phyloP scores from a whole-genome alignment of 495 filamentous ascomycete genomes.

The Apiosordaria backusii region DNA sequence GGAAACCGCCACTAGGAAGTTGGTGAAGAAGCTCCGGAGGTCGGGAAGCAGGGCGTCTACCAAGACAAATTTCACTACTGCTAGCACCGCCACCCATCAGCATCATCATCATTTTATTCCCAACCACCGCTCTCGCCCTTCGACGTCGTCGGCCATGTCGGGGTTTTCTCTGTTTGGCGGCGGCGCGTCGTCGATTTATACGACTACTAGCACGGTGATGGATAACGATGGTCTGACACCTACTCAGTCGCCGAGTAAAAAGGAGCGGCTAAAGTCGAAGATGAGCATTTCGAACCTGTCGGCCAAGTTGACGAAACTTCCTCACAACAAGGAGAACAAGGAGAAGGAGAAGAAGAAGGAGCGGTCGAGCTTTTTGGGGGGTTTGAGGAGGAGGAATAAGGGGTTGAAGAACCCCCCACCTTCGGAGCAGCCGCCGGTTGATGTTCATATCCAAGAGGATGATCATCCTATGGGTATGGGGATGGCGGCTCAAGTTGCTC shows the following conservation, averaged over 20 bases:
- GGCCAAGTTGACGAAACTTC: conserved; percentile 1
- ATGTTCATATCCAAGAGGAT: background rate
- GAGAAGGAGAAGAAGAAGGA: conserved; percentile 1
- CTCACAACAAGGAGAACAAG: background rate
- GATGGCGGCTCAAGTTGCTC: background rate
- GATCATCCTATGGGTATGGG: background rate
- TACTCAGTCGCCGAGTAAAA: background rate
- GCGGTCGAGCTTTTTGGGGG: conserved; percentile 1
- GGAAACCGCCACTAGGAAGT: conserved; percentile 30
- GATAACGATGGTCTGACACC: background rate
- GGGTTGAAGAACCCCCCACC: background rate
- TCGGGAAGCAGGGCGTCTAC: conserved; percentile 25
- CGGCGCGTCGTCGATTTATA: background rate
- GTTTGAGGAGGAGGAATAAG: conserved; percentile 3
- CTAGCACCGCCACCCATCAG: too few species aligned
- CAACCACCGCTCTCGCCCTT: background rate
- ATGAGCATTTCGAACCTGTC: background rate
- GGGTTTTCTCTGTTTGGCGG: background rate
- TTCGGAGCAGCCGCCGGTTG: background rate
- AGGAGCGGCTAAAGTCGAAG: background rate
- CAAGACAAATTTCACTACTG: background rate
- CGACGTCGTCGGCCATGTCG: background rate
- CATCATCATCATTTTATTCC: too few species aligned
- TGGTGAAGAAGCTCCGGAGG: conserved; percentile 38
- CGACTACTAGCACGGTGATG: background rate